phyloP scores from a whole-genome alignment of 768 basidiomycete species.

The Piloderma croceum region DNA sequence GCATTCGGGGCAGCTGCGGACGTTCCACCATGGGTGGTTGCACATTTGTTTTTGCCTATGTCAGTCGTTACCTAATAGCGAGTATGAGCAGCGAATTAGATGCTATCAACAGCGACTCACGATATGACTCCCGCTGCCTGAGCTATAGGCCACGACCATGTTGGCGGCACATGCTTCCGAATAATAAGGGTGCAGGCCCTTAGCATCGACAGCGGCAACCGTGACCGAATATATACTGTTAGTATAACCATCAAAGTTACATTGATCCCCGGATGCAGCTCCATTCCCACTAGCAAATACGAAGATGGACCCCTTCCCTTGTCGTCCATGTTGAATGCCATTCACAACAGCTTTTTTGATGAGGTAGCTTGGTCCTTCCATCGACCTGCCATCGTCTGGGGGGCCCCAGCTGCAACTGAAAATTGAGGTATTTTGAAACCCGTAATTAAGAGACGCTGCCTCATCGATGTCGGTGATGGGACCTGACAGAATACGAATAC shows the following conservation, averaged over 20 bases:
- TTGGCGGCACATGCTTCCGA: constrained; percentile 98
- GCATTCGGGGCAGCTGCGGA: constrained; percentile 98
- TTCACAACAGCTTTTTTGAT: constrained; percentile 93
- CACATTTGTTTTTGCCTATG: constrained; percentile 77
- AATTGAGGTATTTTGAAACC: constrained; percentile 85
- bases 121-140: constrained; percentile 89
- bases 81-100: not conserved
- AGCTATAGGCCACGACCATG: constrained; percentile 93
- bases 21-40: constrained; percentile 85
- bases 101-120: too few species aligned
- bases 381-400: constrained; percentile 86
- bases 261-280: constrained; percentile 86
- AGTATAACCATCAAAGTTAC: constrained; percentile 99
- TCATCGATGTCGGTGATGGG: constrained; percentile 95
- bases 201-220: constrained; percentile 90
- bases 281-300: constrained; percentile 99
- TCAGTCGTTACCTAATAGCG: constrained; percentile 82
- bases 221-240: constrained; percentile 97
- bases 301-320: constrained; percentile 86
- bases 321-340: constrained; percentile 85
- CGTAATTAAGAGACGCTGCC: constrained; percentile 90
- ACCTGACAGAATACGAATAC: constrained; percentile 91
- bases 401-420: constrained; percentile 99
- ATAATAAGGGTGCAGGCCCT: constrained; percentile 92
- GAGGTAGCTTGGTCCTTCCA: constrained; percentile 90